A percentile compares a stretch with the other conserved stretches of the same genome.
phyloP scores from a whole-genome alignment of 2,329 filamentous ascomycete species.

The Phaeosphaeriaceae sp. region DNA sequence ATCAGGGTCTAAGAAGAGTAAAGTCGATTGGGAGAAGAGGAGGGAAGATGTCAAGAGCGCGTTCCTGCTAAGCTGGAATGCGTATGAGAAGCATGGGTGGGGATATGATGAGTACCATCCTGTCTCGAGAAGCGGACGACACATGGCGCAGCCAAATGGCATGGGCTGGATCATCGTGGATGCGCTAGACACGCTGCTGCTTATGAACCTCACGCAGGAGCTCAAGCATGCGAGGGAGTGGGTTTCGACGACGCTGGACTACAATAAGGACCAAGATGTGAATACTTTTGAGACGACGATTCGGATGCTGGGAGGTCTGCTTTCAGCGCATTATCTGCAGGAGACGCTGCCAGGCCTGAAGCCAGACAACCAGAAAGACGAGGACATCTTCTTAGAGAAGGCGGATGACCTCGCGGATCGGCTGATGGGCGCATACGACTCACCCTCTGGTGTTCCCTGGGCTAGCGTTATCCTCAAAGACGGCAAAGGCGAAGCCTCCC shows the following conservation, averaged over 20 bases:
- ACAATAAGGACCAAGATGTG: conserved; percentile 92
- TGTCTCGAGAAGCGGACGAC: conserved; percentile 75
- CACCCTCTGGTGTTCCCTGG: conserved; percentile 83
- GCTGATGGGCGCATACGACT: conserved; percentile 86
- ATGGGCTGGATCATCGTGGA: conserved; percentile 99
- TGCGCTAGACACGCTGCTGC: conserved; percentile 92
- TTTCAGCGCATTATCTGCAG: conserved; percentile 95
- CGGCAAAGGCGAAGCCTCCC: conserved; percentile 77
- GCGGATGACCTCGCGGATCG: conserved; percentile 91
- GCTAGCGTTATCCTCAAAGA: conserved; percentile 89
- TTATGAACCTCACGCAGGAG: conserved; percentile 94
- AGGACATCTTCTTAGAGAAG: conserved; percentile 95
- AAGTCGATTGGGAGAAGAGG: conserved; percentile 77
- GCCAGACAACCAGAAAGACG: conserved; percentile 74
- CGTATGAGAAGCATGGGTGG: conserved; percentile 93
- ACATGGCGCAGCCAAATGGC: conserved; percentile 83
- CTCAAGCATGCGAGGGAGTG: conserved; percentile 86
- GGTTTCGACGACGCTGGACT: conserved; percentile 81
- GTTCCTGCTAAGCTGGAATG: conserved; percentile 90
- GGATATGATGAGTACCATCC: conserved; percentile 91
- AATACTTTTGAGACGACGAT: conserved; percentile 99
- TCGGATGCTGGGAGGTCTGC: conserved; percentile 90
- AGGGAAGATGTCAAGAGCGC: conserved; percentile 85
- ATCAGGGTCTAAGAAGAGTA: conserved; percentile 33
- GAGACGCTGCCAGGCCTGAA: conserved; percentile 82